Evolutionary conservation across 805 yeast genomes (phyloP).

Genomic region (Candida caryicola): DNA sequence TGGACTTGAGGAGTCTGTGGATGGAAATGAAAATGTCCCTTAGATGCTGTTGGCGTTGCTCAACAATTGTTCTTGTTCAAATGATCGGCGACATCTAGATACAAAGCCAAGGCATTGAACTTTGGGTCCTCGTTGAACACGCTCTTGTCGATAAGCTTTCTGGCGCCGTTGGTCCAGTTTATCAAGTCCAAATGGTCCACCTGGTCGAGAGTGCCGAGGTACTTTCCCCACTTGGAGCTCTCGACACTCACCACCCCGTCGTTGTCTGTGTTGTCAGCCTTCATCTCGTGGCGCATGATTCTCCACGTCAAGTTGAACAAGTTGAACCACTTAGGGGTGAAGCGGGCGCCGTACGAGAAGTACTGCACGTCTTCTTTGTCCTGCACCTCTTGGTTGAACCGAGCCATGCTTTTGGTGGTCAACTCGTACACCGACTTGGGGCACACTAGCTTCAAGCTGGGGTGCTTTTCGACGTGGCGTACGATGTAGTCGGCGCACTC

Average conservation of each 20-base stretch:
- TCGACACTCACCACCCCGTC: slow-evolving; percentile 84
- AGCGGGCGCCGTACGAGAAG: slow-evolving; percentile 80
- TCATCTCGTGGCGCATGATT: slow-evolving; percentile 41
- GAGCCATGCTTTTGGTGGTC: slow-evolving; percentile 51
- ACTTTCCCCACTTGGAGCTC: slow-evolving; percentile 82
- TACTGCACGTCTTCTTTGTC: slow-evolving; percentile 66
- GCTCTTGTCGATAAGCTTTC: slow-evolving; percentile 33
- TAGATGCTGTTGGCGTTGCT: too few species aligned
- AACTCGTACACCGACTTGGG: slow-evolving; percentile 56
- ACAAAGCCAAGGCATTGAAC: slow-evolving; percentile 67
- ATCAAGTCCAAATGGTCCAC: slow-evolving; percentile 86
- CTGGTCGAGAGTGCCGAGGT: slow-evolving; percentile 70
- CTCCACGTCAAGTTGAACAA: slow-evolving; percentile 64
- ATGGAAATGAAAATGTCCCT: too few species aligned
- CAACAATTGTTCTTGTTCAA: slow-evolving; percentile 41
- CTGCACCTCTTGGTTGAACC: slow-evolving; percentile 51
- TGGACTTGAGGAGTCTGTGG: too few species aligned
- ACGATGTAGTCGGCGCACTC: slow-evolving; percentile 73
- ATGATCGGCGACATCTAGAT: slow-evolving; percentile 63
- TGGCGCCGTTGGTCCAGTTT: slow-evolving; percentile 67
- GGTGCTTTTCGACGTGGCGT: slow-evolving; percentile 23
- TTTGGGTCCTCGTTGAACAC: slow-evolving; percentile 32
- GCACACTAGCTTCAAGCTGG: slow-evolving; percentile 15
- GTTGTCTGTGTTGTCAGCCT: slow-evolving; percentile 40
- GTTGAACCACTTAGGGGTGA: slow-evolving; percentile 59